These are phyloP conservation scores for Teratosphaeriaceae sp. DNA, from an alignment of 2,329 filamentous ascomycete species.

Conservation along the genomic window DNA sequence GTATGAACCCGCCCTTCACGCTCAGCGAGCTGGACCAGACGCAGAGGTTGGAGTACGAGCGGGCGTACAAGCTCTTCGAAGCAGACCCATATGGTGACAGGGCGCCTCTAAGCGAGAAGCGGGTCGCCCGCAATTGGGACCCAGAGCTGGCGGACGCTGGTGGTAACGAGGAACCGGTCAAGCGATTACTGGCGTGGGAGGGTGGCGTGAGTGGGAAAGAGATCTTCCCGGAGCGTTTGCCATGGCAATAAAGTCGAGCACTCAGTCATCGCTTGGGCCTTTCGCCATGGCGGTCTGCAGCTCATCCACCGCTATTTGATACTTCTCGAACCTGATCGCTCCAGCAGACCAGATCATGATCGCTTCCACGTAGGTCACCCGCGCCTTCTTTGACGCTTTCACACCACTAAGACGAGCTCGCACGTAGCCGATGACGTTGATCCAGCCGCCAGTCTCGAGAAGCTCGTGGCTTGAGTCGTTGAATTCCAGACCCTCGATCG, in stretches of 20 bases:
- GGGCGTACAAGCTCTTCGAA: conserved; percentile 33
- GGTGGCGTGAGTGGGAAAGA: conserved; percentile 23
- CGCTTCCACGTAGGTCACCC: conserved; percentile 56
- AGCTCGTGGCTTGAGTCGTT: conserved; percentile 56
- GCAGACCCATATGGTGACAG: conserved; percentile 35
- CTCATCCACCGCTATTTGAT: conserved; percentile 54
- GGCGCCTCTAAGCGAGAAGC: conserved; percentile 31
- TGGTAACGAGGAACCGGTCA: conserved; percentile 17
- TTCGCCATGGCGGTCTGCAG: conserved; percentile 6
- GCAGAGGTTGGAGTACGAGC: conserved; percentile 29
- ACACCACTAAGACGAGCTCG: neutral
- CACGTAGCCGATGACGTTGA: conserved; percentile 79
- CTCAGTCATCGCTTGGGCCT: neutral
- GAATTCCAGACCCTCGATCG: conserved; percentile 66
- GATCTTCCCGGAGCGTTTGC: conserved; percentile 19
- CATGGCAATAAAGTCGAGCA: conserved; percentile 16
- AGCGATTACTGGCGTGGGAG: conserved; percentile 21
- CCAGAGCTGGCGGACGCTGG: conserved; percentile 11
- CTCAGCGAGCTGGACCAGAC: conserved; percentile 31
- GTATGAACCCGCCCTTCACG: conserved; percentile 40
- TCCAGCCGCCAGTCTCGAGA: conserved; percentile 70
- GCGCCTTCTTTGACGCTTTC: conserved; percentile 1
- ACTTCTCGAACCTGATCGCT: conserved; percentile 62
- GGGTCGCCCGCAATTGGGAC: conserved; percentile 35
- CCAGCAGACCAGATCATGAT: conserved; percentile 72